These are phyloP conservation scores for Collybiopsis luxurians DNA, from an alignment of 768 basidiomycete species.

Conservation along the genomic window DNA sequence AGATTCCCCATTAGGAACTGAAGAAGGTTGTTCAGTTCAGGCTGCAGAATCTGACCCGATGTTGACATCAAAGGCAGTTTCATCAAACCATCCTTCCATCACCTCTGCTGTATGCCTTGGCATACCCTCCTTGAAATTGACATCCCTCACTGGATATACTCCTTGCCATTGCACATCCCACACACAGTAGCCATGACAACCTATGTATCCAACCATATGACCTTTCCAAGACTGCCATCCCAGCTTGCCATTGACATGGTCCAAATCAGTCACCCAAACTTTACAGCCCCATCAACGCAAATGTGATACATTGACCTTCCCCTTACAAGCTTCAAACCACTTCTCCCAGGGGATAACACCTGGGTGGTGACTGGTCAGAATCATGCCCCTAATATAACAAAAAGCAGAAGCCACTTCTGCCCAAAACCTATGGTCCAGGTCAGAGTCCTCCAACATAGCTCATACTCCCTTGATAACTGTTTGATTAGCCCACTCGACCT, in stretches of 20 bases:
- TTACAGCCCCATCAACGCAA: slow-evolving; percentile 10
- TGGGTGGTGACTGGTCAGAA: not conserved
- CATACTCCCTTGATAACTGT: not conserved
- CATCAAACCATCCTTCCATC: too few relatives aligned
- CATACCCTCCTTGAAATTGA: slow-evolving; percentile 8
- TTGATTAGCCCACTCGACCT: not conserved
- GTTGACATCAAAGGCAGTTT: too few relatives aligned
- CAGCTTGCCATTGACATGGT: slow-evolving; percentile 9
- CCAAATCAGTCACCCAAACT: slow-evolving; percentile 13
- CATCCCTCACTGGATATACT: slow-evolving; percentile 9
- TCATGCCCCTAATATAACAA: not conserved
- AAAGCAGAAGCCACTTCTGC: not conserved
- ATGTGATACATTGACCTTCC: slow-evolving; percentile 11
- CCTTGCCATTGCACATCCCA: not conserved
- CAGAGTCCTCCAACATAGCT: not conserved
- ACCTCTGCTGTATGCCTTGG: not conserved
- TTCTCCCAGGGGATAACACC: not conserved
- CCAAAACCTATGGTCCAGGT: not conserved
- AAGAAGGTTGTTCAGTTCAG: too few relatives aligned
- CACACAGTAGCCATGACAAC: slow-evolving; percentile 8
- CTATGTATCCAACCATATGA: slow-evolving; percentile 15
- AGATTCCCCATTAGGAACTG: too few relatives aligned
- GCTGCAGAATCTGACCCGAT: too few relatives aligned
- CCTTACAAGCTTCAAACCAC: not conserved
- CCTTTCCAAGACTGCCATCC: slow-evolving; percentile 13